Evolutionary conservation across 805 yeast species (phyloP).

Genomic region (Debaryomyces maramus): DNA sequence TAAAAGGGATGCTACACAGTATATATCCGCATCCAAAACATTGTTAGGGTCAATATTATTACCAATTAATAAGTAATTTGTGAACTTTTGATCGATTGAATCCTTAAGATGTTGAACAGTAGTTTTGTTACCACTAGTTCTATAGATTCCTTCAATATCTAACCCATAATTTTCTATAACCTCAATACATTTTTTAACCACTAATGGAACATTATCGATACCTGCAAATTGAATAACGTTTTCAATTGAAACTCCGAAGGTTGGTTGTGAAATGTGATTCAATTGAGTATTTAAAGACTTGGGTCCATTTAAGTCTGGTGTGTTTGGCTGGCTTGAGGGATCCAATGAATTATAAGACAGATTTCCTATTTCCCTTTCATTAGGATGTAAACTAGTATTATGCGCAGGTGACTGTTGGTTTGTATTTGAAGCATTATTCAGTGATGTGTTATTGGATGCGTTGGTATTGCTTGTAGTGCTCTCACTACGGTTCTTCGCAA

Average conservation of each 20-base stretch:
- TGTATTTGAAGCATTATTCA: background rate
- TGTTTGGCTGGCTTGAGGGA: constrained; percentile 29
- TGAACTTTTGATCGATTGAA: constrained; percentile 73
- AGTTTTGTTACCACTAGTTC: constrained; percentile 76
- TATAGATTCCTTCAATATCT: constrained; percentile 84
- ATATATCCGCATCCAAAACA: constrained; percentile 76
- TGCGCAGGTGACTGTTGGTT: background rate
- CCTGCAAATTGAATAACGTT: constrained; percentile 71
- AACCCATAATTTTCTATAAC: constrained; percentile 84
- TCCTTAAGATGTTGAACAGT: constrained; percentile 73
- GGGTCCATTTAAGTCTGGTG: constrained; percentile 39
- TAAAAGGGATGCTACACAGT: constrained; percentile 81
- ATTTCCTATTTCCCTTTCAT: background rate
- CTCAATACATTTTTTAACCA: constrained; percentile 85
- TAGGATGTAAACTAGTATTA: background rate
- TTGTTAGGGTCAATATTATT: constrained; percentile 40
- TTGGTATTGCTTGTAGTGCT: constrained; percentile 3
- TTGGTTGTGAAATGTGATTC: constrained; percentile 33
- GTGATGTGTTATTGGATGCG: background rate
- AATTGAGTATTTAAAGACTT: constrained; percentile 23
- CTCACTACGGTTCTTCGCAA: background rate
- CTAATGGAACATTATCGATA: constrained; percentile 87
- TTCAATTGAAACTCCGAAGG: constrained; percentile 86
- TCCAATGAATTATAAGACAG: constrained; percentile 20
- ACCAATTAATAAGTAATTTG: constrained; percentile 50